Percentiles rank a stretch among this genome's conserved stretches.
Conservation (phyloP, 495 filamentous ascomycete species). For the Astrocystis sublimbata region DNA sequence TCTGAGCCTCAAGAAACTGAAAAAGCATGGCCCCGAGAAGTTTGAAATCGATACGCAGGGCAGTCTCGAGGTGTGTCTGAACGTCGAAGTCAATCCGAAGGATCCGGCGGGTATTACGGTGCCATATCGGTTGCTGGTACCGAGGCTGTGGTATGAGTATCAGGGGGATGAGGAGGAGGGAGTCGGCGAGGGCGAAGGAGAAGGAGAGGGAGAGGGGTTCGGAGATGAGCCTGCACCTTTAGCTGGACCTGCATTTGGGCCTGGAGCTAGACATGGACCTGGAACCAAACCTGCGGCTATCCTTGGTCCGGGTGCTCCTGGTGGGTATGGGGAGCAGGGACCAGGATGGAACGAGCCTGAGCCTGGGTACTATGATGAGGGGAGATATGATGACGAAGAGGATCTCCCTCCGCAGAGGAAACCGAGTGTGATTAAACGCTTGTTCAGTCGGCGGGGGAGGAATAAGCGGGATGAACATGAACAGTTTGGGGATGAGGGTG, state of each 20-base stretch:
- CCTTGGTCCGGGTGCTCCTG: no score
- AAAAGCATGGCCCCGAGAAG: slow-evolving; percentile 26
- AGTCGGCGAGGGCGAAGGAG: no score
- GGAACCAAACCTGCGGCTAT: no score
- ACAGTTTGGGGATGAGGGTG: no score
- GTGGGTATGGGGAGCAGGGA: neutral
- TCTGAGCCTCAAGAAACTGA: slow-evolving; percentile 61
- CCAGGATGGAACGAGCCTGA: neutral
- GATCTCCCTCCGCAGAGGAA: slow-evolving; percentile 9
- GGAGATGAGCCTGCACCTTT: no score
- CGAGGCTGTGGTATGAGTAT: slow-evolving; percentile 63
- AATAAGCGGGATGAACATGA: neutral
- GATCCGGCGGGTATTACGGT: slow-evolving; percentile 88
- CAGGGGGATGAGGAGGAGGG: no score
- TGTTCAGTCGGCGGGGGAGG: slow-evolving; percentile 1
- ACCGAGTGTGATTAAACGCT: slow-evolving; percentile 1
- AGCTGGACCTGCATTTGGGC: no score
- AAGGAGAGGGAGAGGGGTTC: no score
- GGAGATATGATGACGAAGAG: neutral
- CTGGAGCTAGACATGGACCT: no score
- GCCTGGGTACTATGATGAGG: neutral
- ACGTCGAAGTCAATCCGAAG: slow-evolving; percentile 79
- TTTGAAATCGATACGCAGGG: slow-evolving; percentile 65
- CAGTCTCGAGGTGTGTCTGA: slow-evolving; percentile 80
- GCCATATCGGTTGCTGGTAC: slow-evolving; percentile 84